Evolutionary conservation across 2,329 filamentous ascomycete genomes (phyloP), one percentile per base, ranked within the genome.

Genomic region (Penicillium aurantiogriseum): DNA sequence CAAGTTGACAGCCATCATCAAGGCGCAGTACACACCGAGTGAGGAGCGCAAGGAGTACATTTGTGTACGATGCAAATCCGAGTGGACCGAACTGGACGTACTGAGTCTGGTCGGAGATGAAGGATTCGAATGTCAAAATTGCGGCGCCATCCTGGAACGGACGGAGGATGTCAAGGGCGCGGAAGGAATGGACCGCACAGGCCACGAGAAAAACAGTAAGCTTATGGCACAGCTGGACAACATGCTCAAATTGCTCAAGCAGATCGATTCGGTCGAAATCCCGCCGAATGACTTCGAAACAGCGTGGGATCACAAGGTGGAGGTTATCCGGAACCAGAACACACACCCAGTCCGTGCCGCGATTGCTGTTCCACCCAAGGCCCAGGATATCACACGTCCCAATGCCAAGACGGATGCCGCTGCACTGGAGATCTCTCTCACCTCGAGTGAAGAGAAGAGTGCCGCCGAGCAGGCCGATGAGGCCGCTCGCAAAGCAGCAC

Each of bases 31-130:
- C 17, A 87, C 90, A 19, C 88, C 91, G 0, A 88, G 88, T 10
- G 85, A 85, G 55, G 93, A 97, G 75, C 89, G 91, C 73, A 97
- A 97, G 74, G 94, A 97, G 71, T 95, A 92, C 69, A 88, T 88
- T 58, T 99, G 94, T 76, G 80, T 83, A 33, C 84, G 86, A 56
- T 99, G 94, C 78, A 86, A 88, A 64, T 83, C 89, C 1, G 89
- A 96, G 72, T 99, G 90, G 84, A 96, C 92, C 3, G 85, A 89
- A 63, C 86, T 97, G 75, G 92, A 97, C 65, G 92, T 95, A 1
- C 78, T 97, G 51, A 91, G 96, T 75, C 81, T 87, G 40, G 86
- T 89, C 50, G 80, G 82, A 1, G 75, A 77, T 2, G 77, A 80
- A 46, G 90, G 92, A 0, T 97, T 97, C 71, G 77, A 89, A 46